Evolutionary conservation across 2,329 filamentous ascomycete species (phyloP), one percentile per base, ranked within the genome.

Genomic region (Waltergamsia citrina): DNA sequence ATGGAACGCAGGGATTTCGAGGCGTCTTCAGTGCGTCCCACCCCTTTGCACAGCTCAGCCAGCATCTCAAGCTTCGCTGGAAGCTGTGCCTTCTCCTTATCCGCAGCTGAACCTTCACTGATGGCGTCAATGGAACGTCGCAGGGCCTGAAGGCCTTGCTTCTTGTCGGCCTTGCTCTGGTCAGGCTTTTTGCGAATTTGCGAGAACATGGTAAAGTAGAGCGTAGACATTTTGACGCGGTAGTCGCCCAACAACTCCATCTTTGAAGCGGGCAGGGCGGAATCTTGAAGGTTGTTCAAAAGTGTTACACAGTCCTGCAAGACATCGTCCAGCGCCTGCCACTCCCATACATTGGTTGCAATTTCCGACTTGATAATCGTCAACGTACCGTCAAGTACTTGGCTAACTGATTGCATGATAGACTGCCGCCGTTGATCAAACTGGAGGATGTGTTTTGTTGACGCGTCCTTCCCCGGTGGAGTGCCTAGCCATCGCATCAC

Each of bases 161-260:
- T 61, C 38, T 50, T 57, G 29, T 48, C 36, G 15, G 56, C 49
- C 33, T 57, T 58, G 9, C 52, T 47, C 28, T 53, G 62, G 4
- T 57, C 56, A 0, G 56, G 43, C 17, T 59, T 54, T 32, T 70
- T 71, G 11, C 65, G 57, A 39, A 74, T 50, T 29, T 65, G 60
- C 14, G 71, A 56, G 46, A 76, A 75, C 31, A 73, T 64, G n/a
- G 74, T 63, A 50, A 79, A 85, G 49, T 85, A 85, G 4, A 83
- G 64, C 44, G 81, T 79, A 0, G 81, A 85, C 18, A 85, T 71
- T 45, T 78, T 83, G 40, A 81, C 68, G 37, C 73, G 63, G 42
- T 77, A 74, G 3, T 60, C 62, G n/a, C 43, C 47, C 10, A 60
- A 44, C 33, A 58, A 51, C 19, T 58, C 57, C 2, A 43, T 32